Percentiles rank a stretch among this genome's conserved stretches.
Evolutionary conservation across 345 rosid species (phyloP).

Genomic region (Eutrema japonicum): DNA sequence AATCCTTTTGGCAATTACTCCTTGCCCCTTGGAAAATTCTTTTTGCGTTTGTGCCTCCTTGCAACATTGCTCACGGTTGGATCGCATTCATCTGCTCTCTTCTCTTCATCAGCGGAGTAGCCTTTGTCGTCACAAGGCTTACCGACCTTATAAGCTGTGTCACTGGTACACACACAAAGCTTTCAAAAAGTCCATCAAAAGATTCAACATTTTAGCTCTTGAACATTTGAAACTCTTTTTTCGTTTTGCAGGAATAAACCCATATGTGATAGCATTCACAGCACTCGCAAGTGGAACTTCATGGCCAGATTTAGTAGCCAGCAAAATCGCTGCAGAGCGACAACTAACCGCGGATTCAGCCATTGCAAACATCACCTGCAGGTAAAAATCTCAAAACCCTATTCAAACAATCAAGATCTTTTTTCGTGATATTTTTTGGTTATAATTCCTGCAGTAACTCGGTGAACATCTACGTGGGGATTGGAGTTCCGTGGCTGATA

Average conservation of each 20-base stretch:
- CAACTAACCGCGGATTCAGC: constrained; percentile 96
- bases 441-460: constrained; percentile 67
- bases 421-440: constrained; percentile 12
- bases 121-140: constrained; percentile 72
- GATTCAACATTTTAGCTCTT: constrained; percentile 19
- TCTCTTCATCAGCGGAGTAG: constrained; percentile 78
- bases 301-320: constrained; percentile 97
- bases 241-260: constrained; percentile 66
- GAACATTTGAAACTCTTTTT: constrained; percentile 6
- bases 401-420: constrained; percentile 7
- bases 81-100: constrained; percentile 84
- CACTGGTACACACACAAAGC: constrained; percentile 59
- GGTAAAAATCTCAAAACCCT: constrained; percentile 48
- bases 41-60: constrained; percentile 93
- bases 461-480: constrained; percentile 90
- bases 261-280: constrained; percentile 93
- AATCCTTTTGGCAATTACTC: constrained; percentile 63
- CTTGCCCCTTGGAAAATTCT: constrained; percentile 77
- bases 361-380: constrained; percentile 96
- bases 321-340: constrained; percentile 96
- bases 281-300: constrained; percentile 94
- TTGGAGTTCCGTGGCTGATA: constrained; percentile 94
- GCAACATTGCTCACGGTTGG: constrained; percentile 91
- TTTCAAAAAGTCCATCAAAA: constrained; percentile 8
- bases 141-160: constrained; percentile 91